A percentile compares a stretch with the other conserved stretches of the same genome.
These are phyloP conservation scores for Termitomyces sp. DNA, from an alignment of 1,284 basidiomycete species.

Conservation along the genomic window DNA sequence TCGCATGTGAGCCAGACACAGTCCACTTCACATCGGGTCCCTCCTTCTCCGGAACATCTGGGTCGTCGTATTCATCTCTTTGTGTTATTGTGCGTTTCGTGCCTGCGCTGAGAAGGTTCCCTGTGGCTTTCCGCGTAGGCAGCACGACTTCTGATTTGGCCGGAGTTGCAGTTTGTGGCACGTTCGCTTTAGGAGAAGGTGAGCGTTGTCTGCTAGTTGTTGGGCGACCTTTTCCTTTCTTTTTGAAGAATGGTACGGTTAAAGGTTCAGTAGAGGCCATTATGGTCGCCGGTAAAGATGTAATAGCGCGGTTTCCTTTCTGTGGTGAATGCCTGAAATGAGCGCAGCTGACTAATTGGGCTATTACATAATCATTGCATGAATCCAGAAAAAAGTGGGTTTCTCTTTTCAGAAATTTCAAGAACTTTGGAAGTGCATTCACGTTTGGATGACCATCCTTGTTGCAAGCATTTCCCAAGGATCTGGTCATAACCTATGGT, in stretches of 20 bases:
- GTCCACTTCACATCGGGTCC: conserved; percentile 81
- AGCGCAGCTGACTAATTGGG: conserved; percentile 7
- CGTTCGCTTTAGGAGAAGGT: conserved; percentile 46
- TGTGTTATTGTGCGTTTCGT: conserved; percentile 73
- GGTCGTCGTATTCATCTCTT: conserved; percentile 45
- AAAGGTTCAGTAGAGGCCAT: conserved; percentile 40
- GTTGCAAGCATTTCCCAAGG: background rate
- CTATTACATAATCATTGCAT: conserved; percentile 6
- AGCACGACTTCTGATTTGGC: conserved; percentile 69
- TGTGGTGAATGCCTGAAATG: background rate
- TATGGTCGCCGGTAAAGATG: conserved; percentile 16
- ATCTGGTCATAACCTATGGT: too few relatives aligned
- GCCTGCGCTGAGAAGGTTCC: conserved; percentile 77
- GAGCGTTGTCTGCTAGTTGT: conserved; percentile 69
- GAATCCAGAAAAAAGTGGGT: too few relatives aligned
- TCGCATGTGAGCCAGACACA: conserved; percentile 60
- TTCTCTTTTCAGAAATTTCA: too few relatives aligned
- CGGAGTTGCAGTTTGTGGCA: conserved; percentile 25
- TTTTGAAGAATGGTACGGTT: conserved; percentile 83
- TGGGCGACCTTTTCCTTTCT: conserved; percentile 75
- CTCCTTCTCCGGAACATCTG: conserved; percentile 44
- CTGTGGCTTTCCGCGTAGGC: conserved; percentile 61
- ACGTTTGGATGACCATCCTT: background rate
- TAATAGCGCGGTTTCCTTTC: background rate
- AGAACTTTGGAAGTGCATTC: background rate